Base-by-base conservation (phyloP, 345 rosid species). In the Luvunga scandens region DNA sequence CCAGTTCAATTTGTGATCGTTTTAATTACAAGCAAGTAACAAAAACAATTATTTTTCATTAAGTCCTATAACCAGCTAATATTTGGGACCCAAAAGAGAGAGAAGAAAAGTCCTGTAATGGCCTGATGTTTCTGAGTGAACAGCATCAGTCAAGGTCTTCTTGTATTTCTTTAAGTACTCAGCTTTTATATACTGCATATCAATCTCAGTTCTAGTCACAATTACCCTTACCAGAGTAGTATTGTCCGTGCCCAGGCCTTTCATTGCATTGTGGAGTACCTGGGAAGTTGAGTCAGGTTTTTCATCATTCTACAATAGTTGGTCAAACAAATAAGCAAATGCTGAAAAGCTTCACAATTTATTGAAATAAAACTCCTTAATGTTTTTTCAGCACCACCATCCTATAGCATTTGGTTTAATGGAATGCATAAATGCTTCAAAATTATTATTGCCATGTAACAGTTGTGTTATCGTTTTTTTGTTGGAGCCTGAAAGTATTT, bases 131-230 rank as follows among this genome's bases (percentile, higher is more conserved):
- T 90, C 94, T 1, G 94, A 86, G 72, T 87, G 86, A 77, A 90
- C 90, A 0, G 89, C 92, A 36, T 89, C 89, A 19, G 85, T 85
- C 82, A 92, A 76, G n/a, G 90, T 72, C 84, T 83, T 90, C 28
- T 70, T 83, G 84, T 90, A 88, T 83, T 85, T 90, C 84, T 79
- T 92, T 70, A 38, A 55, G 84, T 92, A 90, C 75, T 92, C 94
- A 0, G 79, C 89, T 76, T 90, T 90, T 75, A 90, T 87, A 60
- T 90, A 86, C 38, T 90, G 92, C 92, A 90, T 88, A 85, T 92
- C 96, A 2, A 92, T 82, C 88, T 90, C 92, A 63, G 94, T 83
- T 83, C 94, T 86, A 3, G 92, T 88, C 73, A 90, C 92, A 4
- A 89, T 87, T 65, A 92, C 84, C 77, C 94, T 87, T 71, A 83